Evolutionary conservation across 768 basidiomycete genomes (phyloP).

Genomic region (Thelephora aurantiotincta): DNA sequence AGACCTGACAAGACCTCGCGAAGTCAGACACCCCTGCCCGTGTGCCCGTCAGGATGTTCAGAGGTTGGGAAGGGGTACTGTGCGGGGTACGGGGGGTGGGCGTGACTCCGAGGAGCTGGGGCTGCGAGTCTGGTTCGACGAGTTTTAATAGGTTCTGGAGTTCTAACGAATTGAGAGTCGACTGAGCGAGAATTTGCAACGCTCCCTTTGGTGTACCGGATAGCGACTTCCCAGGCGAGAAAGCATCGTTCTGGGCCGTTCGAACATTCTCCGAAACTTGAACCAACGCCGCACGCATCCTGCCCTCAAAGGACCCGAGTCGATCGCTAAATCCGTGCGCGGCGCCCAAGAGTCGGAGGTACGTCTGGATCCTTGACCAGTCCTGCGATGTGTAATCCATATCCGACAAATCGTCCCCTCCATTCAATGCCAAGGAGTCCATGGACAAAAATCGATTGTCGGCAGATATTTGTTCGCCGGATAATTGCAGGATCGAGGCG

Average conservation of each 20-base stretch:
- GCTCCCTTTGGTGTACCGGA: constrained; percentile 52
- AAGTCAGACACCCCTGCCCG: constrained; percentile 45
- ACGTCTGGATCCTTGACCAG: constrained; percentile 76
- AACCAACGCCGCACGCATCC: constrained; percentile 41
- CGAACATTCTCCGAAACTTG: constrained; percentile 50
- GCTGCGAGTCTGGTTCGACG: constrained; percentile 27
- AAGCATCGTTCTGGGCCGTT: constrained; percentile 37
- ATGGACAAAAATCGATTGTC: not conserved
- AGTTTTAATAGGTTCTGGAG: constrained; percentile 47
- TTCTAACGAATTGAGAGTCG: constrained; percentile 69
- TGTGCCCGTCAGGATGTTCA: constrained; percentile 32
- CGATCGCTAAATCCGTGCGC: constrained; percentile 62
- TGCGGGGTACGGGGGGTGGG: constrained; percentile 13
- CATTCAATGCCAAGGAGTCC: not conserved
- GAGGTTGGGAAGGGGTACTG: constrained; percentile 14
- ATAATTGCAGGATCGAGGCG: constrained; percentile 51
- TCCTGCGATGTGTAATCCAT: constrained; percentile 79
- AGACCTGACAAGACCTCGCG: constrained; percentile 59
- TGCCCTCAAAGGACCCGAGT: constrained; percentile 52
- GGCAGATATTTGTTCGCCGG: constrained; percentile 33
- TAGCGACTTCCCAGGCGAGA: constrained; percentile 29
- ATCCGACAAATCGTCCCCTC: constrained; percentile 49
- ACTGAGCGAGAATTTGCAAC: constrained; percentile 67
- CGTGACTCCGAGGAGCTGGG: constrained; percentile 6
- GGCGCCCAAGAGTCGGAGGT: constrained; percentile 72